Evolutionary conservation across 1,284 basidiomycete genomes (phyloP).

Genomic region (Ganoderma lingzhi): DNA sequence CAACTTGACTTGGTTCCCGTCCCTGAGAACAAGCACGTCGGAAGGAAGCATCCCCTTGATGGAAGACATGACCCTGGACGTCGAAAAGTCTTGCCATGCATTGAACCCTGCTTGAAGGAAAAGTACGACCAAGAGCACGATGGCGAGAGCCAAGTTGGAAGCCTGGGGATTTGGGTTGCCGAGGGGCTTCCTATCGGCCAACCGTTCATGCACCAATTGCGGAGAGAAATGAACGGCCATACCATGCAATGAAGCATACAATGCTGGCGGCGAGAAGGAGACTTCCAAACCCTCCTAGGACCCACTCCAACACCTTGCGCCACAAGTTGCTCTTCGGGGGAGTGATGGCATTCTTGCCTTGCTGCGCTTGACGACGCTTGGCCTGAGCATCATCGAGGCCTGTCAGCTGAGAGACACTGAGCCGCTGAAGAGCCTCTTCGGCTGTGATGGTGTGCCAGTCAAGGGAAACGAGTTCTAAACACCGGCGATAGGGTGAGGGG

Average conservation of each 20-base stretch:
- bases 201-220: conserved; percentile 17
- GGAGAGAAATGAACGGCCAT: conserved; percentile 26
- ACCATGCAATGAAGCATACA: conserved; percentile 58
- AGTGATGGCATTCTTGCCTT: conserved; percentile 56
- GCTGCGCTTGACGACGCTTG: conserved; percentile 50
- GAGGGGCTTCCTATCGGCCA: conserved; percentile 53
- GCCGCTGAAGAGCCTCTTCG: conserved; percentile 52
- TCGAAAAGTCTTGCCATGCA: conserved; percentile 58
- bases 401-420: conserved; percentile 47
- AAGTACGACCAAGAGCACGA: conserved; percentile 58
- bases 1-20: conserved; percentile 48
- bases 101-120: conserved; percentile 58
- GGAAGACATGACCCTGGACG: conserved; percentile 54
- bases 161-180: conserved; percentile 53
- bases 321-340: conserved; percentile 53
- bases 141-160: conserved; percentile 54
- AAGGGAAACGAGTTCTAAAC: conserved; percentile 49
- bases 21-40: conserved; percentile 52
- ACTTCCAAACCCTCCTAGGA: conserved; percentile 63
- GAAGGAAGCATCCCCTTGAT: conserved; percentile 57
- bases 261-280: conserved; percentile 60
- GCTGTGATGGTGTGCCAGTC: conserved; percentile 58
- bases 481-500: neutral
- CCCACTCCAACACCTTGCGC: conserved; percentile 54
- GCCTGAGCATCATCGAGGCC: conserved; percentile 54